Evolutionary conservation across 805 yeast genomes (phyloP), one percentile per base, ranked within the genome.

Genomic region (Scheffersomyces amazonensis): DNA sequence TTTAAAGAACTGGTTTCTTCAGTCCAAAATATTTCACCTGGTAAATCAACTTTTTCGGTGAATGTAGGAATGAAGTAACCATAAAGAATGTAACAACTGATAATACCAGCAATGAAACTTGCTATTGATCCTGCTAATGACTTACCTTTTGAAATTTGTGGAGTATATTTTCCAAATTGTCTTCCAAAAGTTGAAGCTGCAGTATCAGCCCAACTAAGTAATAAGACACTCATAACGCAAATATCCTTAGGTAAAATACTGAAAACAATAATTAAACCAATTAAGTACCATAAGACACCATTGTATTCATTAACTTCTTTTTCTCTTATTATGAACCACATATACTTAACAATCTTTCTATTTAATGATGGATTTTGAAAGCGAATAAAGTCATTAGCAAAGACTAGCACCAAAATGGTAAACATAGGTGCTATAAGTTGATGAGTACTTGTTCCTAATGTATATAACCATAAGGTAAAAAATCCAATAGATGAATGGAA

Each of bases 181-280:
- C 99, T 75, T 28, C 99, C 99, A 54, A 90, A 64, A 0, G 96
- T 87, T 3, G 96, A 87, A 2, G 99, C 99, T 2, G 97, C 91
- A 8, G 98, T 88, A 56, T 93, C 99, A 4, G 96, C 89, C 98
- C 98, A 93, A 54, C 96, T 86, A 45, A 93, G 74, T 35, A 91
- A 68, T 47, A 89, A 70, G 3, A 89, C 80, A 16, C 95, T 72
- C 67, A 88, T 72, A 19, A 90, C 68, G 1, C 83, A 71, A 34
- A 93, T 81, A 53, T 93, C 99, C 62, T 88, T 87, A 11, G 91
- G 81, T 51, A 80, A 83, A 16, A 80, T 60, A 1, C 72, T 44
- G 52, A 89, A 86, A 8, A 89, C 87, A 46, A 87, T 64, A 18
- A 79, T 66, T 32, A 88, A 65, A 4, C 99, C 99, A 1, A 85